A percentile compares a stretch with the other conserved stretches of the same genome.
These are phyloP conservation scores for Cladophialophora immunda DNA, from an alignment of 2,329 filamentous ascomycete species.

Conservation along the genomic window DNA sequence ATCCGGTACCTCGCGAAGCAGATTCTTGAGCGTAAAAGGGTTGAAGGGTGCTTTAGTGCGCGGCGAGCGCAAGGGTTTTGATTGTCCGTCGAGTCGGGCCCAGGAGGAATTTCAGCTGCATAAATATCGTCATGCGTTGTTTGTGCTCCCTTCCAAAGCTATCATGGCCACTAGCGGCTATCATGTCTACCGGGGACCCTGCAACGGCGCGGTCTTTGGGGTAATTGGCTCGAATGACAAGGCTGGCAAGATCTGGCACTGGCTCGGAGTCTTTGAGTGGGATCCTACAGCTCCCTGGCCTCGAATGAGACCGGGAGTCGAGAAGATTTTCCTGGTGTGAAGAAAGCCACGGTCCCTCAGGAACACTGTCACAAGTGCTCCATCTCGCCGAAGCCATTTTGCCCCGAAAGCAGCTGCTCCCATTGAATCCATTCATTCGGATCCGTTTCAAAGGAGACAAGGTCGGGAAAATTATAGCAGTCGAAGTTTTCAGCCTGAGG, in stretches of 20 bases:
- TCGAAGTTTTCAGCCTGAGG: not conserved
- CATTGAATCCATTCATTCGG: not conserved
- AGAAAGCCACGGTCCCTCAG: not conserved
- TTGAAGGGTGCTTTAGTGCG: not conserved
- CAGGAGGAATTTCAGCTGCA: not conserved
- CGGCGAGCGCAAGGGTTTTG: not conserved
- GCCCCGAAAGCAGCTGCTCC: not conserved
- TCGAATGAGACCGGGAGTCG: not conserved
- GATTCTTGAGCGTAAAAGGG: not conserved
- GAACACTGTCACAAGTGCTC: not conserved
- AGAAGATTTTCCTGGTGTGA: not conserved
- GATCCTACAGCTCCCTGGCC: not conserved
- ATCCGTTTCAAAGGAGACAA: not conserved
- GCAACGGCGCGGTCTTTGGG: not conserved
- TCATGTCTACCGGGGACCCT: not conserved
- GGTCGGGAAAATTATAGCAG: constrained; percentile 1
- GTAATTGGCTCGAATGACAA: not conserved
- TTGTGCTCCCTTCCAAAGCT: not conserved
- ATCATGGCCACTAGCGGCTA: not conserved
- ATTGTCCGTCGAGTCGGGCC: not conserved
- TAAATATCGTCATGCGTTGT: not conserved
- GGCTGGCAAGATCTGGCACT: not conserved
- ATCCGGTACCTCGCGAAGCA: not conserved
- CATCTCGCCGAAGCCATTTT: not conserved
- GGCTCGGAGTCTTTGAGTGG: not conserved